phyloP scores from a whole-genome alignment of 2,329 filamentous ascomycete genomes.

The Mycosphaerella arachidis region DNA sequence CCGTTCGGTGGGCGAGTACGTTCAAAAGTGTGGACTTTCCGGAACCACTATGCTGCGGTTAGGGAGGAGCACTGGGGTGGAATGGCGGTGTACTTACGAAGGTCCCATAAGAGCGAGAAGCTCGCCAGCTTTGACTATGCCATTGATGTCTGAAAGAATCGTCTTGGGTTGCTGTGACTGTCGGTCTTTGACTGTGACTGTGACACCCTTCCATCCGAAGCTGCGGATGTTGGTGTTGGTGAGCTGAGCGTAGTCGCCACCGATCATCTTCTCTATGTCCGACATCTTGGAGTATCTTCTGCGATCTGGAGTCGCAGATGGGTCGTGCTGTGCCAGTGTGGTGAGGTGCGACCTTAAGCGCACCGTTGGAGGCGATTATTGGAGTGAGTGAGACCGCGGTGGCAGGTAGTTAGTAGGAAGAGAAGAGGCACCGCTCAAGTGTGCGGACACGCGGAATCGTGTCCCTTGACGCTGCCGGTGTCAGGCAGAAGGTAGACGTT shows the following conservation, averaged over 20 bases:
- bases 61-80: background rate
- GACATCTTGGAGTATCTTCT: constrained; percentile 36
- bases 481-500: background rate
- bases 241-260: constrained; percentile 49
- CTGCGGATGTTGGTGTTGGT: constrained; percentile 60
- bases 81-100: constrained; percentile 36
- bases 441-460: background rate
- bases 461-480: background rate
- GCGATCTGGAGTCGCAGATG: constrained; percentile 28
- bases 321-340: constrained; percentile 22
- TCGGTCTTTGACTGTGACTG: constrained; percentile 68
- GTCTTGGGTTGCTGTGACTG: constrained; percentile 59
- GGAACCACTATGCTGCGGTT: constrained; percentile 40
- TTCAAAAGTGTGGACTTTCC: constrained; percentile 85
- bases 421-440: background rate
- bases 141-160: constrained; percentile 61
- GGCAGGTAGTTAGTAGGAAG: background rate
- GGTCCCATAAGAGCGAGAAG: constrained; percentile 80
- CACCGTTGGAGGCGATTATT: background rate
- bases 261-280: constrained; percentile 46
- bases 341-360: background rate
- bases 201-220: constrained; percentile 63
- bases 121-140: constrained; percentile 64
- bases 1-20: constrained; percentile 62
- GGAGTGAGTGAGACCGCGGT: background rate